Percentiles rank a stretch among this genome's conserved stretches.
phyloP scores from a whole-genome alignment of 352 stramenopile genomes.

The Sclerospora graminicola region DNA sequence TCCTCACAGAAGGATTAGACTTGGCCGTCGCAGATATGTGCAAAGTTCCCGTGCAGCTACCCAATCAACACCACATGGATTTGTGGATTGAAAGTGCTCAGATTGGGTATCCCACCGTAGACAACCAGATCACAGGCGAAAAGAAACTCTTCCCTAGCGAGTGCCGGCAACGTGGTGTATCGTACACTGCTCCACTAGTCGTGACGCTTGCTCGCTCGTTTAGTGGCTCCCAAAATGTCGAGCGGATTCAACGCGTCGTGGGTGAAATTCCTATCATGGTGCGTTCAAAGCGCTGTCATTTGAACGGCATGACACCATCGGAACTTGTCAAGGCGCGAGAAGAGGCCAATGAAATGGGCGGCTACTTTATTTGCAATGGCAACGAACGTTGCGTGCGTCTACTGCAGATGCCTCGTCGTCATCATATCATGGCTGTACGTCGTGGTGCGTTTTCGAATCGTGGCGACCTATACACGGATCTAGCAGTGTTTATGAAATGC shows the following conservation, averaged over 20 bases:
- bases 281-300: constrained; percentile 92
- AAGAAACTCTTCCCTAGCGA: constrained; percentile 88
- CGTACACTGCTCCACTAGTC: constrained; percentile 93
- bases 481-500: constrained; percentile 96
- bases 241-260: constrained; percentile 81
- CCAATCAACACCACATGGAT: constrained; percentile 73
- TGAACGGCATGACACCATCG: constrained; percentile 73
- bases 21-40: constrained; percentile 89
- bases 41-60: constrained; percentile 85
- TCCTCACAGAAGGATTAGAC: constrained; percentile 91
- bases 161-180: constrained; percentile 93
- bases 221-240: constrained; percentile 65
- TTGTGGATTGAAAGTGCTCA: constrained; percentile 93
- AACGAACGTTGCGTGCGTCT: constrained; percentile 98
- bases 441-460: constrained; percentile 97
- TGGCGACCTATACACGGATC: constrained; percentile 92
- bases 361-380: constrained; percentile 99
- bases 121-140: constrained; percentile 79
- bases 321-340: constrained; percentile 86
- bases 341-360: constrained; percentile 96
- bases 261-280: constrained; percentile 98
- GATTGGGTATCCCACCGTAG: constrained; percentile 81
- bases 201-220: constrained; percentile 87
- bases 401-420: constrained; percentile 89
- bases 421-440: constrained; percentile 91